These are phyloP conservation scores for Auricularia cornea DNA, from an alignment of 768 basidiomycete species.

Conservation along the genomic window DNA sequence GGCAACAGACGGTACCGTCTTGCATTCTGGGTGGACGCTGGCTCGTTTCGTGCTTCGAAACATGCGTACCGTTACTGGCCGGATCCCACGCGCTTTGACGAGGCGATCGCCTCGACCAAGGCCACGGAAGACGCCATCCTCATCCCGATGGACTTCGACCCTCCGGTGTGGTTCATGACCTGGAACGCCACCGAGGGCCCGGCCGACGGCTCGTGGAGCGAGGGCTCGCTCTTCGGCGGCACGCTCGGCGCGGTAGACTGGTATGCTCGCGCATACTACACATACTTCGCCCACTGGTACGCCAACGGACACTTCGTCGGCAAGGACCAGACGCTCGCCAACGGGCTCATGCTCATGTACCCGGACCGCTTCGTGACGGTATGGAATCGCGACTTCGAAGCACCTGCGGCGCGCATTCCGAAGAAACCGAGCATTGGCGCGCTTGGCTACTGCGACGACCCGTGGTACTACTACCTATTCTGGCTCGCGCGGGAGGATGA, in stretches of 20 bases:
- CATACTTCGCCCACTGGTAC: slow-evolving; percentile 45
- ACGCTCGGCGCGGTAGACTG: slow-evolving; percentile 34
- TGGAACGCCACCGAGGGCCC: slow-evolving; percentile 44
- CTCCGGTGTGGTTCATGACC: slow-evolving; percentile 20
- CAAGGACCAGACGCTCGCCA: slow-evolving; percentile 50
- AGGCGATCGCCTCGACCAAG: slow-evolving; percentile 18
- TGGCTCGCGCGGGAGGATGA: slow-evolving; percentile 30
- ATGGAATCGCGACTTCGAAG: slow-evolving; percentile 23
- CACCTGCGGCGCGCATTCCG: slow-evolving; percentile 1
- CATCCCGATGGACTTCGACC: slow-evolving; percentile 36
- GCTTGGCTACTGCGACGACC: slow-evolving; percentile 33
- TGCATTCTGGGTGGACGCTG: slow-evolving; percentile 53
- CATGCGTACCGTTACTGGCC: slow-evolving; percentile 44
- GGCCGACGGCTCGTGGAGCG: slow-evolving; percentile 39
- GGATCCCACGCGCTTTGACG: slow-evolving; percentile 29
- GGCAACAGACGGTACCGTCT: slow-evolving; percentile 38
- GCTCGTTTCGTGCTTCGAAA: slow-evolving; percentile 35
- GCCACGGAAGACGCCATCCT: slow-evolving; percentile 36
- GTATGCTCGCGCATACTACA: slow-evolving; percentile 39
- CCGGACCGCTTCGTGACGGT: slow-evolving; percentile 38
- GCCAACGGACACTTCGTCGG: slow-evolving; percentile 39
- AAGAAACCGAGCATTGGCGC: slow-evolving; percentile 15
- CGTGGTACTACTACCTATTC: slow-evolving; percentile 46
- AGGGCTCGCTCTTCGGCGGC: slow-evolving; percentile 55
- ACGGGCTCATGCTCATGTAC: slow-evolving; percentile 36